Evolutionary conservation across 1,139 yeast species (phyloP), one percentile per base, ranked within the genome.

Genomic region (Suhomyces maxii): DNA sequence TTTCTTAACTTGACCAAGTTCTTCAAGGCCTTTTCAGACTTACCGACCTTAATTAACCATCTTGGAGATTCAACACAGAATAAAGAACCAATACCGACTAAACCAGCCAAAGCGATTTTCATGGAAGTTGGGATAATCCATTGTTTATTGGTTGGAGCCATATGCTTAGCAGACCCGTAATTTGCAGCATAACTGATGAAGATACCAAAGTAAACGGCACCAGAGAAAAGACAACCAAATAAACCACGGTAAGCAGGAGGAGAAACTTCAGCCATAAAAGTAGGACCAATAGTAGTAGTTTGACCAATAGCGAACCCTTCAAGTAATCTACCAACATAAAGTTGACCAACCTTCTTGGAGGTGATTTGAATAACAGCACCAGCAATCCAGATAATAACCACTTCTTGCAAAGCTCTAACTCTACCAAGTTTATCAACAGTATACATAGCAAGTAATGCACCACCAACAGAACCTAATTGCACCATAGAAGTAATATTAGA

Each of bases 401-500:
- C 72, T 7, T 63, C 59, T 56, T 80, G 83, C 47, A 81, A 62
- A 6, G 84, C 69, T 52, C 81, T 64, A 41, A 80, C 69, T 53
- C 87, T 69, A 7, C 88, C 88, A 34, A 82, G 60, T 37, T 64
- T 66, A 58, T 83, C 87, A 39, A 76, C 80, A 3, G 79, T 60
- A 48, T 64, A 71, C 58, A 75, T 68, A 1, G 85, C 82, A 30
- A 80, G 49, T 11, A 81, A 45, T n/a, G 82, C 68, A 14, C 87
- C 87, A 41, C 77, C 84, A 46, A 81, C 74, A 14, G 82, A 73
- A 3, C 86, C 86, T 39, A 82, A 61, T 56, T 80, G 84, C 6
- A 82, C 86, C 86, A 82, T 82, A 6, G 85, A 69, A 3, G 81
- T 76, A 53, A 82, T 79, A 55, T 79, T 81, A 7, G 84, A 79